Base-by-base conservation (phyloP, 1,284 basidiomycete species). In the Inonotus hispidus region DNA sequence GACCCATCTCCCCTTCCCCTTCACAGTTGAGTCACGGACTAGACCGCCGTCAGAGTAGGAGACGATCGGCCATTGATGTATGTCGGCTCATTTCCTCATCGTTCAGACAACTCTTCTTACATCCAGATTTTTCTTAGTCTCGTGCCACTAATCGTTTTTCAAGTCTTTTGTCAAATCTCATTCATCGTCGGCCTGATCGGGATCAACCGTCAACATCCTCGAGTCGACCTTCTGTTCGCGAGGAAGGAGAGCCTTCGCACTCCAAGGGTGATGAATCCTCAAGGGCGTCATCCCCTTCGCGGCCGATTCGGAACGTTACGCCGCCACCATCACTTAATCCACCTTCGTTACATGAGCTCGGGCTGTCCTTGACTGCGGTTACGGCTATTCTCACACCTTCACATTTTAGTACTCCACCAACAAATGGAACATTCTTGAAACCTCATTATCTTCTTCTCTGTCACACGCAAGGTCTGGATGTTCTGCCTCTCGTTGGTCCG, bases 381-480 rank as follows among this genome's bases (percentile, higher is more conserved):
- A 91, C 90, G 0, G 71, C 79, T 6, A 79, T 84, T 68, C 77
- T 92, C 23, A 82, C 84, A 0, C 85, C 88, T 1, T 83, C 88
- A 16, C 90, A 90, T 70, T 91, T 90, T 70, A 87, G 77, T 66
- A 81, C 84, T 2, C 86, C 90, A 1, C 90, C 90, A 10, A 77
- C 80, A 1, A 89, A 82, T 62, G 90, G 90, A 19, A 83, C 89
- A 13, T 92, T 92, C 70, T 73, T 92, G 23, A 79, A 83, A 0
- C 90, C 90, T 3, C 87, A 90, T 67, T 91, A 86, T 71, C 78
- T 92, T n/a, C 79, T 92, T 13, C 77, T 92, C 56, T 92, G 90
- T 66, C 90, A 92, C 69, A 77, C 86, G 1, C 90, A 92, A 73
- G 90, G 90, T 50, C 74, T 92, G 52, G 90, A 92, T 71, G 88